Base-by-base conservation (phyloP, 2,329 filamentous ascomycete species). In the Aureobasidium uvarum region DNA sequence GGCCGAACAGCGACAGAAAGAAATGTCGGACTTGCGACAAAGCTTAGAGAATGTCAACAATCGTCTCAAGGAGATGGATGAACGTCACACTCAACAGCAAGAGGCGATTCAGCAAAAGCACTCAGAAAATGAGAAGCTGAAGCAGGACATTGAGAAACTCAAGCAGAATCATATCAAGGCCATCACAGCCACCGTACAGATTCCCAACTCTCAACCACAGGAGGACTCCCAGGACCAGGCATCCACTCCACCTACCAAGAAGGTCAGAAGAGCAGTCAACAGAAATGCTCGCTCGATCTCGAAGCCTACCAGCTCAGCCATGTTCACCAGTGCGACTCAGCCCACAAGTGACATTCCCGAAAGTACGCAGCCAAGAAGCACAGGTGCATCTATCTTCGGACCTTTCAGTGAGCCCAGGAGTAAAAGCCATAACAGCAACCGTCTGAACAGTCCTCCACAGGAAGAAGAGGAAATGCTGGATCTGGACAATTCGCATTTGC, bases 391-490 rank as follows among this genome's bases (percentile, higher is more conserved):
- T 3, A 31, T 52, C 48, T 62, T 52, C 23, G 46, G 45, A 10
- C 46, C 46, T 20, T 52, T 41, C 46, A 33, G 46, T 36, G n/a
- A 36, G 23, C n/a, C 45, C 3, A 48, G 31, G 16, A 25, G 43
- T 20, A 36, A 46, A 3, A 46, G 41, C 55, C 25, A 33, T 20
- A 7, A 41, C 18, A 10, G 10, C 14, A 13, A 16, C 23, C 23
- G 20, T 41, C 58, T 8, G 8, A 18, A 41, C 23, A 16, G 33
- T 10, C 16, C n/a, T 52, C 23, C 25, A 3, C 36, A 31, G n/a
- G 60, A 64, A n/a, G 60, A 64, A 11, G 60, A 64, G 20, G 60
- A 64, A 5, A 64, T 64, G 60, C 39, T 64, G 23, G 60, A 64
- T n/a, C 6, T 55, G 39, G 50, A 38, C 39, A 36, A 38, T 14